Percentiles rank a stretch among this genome's conserved stretches.
These are phyloP conservation scores for Garcia nutans DNA, from an alignment of 345 rosid species.

Conservation along the genomic window DNA sequence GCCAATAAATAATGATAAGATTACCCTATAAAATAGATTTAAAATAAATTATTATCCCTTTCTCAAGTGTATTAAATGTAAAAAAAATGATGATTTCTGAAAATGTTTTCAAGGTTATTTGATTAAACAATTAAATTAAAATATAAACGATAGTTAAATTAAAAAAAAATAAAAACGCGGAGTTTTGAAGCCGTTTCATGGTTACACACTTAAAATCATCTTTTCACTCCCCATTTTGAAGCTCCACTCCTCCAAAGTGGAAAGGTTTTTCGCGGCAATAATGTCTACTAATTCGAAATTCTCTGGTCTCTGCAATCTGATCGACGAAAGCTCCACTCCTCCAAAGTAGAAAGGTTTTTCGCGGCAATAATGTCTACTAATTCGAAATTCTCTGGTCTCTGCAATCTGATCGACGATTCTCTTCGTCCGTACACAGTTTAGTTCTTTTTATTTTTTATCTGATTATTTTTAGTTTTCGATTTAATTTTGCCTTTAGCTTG, in stretches of 20 bases:
- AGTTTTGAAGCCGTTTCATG: not conserved
- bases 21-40: too few species aligned
- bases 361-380: constrained; percentile 34
- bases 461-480: not conserved
- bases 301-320: too few species aligned
- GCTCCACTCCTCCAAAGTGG: too few species aligned
- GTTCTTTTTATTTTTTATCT: constrained; percentile 6
- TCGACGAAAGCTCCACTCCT: not conserved
- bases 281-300: too few species aligned
- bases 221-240: not conserved
- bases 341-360: not conserved
- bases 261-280: too few species aligned
- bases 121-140: too few species aligned
- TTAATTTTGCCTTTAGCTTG: not conserved
- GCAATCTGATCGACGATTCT: constrained; percentile 44
- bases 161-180: not conserved
- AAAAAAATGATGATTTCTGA: too few species aligned
- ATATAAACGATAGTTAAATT: too few species aligned
- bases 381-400: constrained; percentile 31
- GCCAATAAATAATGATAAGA: too few species aligned
- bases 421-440: constrained; percentile 39
- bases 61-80: too few species aligned
- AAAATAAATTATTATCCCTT: too few species aligned
- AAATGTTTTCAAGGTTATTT: too few species aligned
- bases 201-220: not conserved